phyloP scores from a whole-genome alignment of 2,329 filamentous ascomycete species.

The Paramyrothecium sp. region DNA sequence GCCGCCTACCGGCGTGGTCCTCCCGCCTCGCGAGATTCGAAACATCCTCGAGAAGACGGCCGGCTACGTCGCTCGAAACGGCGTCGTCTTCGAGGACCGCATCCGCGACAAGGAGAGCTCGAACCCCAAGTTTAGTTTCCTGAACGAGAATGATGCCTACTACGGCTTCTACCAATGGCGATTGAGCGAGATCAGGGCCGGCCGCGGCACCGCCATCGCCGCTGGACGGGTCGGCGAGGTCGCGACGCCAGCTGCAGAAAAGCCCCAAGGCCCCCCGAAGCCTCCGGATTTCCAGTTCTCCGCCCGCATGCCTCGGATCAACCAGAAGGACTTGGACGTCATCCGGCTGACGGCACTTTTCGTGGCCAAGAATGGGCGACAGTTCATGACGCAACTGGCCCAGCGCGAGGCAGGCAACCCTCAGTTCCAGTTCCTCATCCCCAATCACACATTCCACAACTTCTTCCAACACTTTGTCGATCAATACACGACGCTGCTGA shows the following conservation, averaged over 20 bases:
- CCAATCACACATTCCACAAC: constrained; percentile 93
- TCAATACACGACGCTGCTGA: constrained; percentile 82
- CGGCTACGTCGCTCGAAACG: constrained; percentile 77
- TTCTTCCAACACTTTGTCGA: constrained; percentile 92
- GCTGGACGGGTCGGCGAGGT: constrained; percentile 71
- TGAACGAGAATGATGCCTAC: constrained; percentile 79
- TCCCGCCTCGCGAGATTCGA: constrained; percentile 88
- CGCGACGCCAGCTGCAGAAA: constrained; percentile 47
- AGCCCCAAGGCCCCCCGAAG: constrained; percentile 78
- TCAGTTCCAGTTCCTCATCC: constrained; percentile 94
- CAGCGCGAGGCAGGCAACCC: constrained; percentile 88
- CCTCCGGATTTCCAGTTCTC: constrained; percentile 90
- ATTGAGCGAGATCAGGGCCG: constrained; percentile 78
- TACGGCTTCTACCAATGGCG: constrained; percentile 89
- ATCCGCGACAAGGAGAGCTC: constrained; percentile 80
- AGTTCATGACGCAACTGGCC: constrained; percentile 85
- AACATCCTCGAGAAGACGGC: constrained; percentile 88
- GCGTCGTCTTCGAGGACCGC: constrained; percentile 72
- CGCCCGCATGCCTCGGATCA: constrained; percentile 95
- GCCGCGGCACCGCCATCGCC: constrained; percentile 75
- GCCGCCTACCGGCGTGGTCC: constrained; percentile 77
- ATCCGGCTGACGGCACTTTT: constrained; percentile 81
- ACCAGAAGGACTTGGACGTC: constrained; percentile 81
- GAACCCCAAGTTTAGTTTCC: constrained; percentile 90
- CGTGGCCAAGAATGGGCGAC: constrained; percentile 87